Evolutionary conservation across 805 yeast species (phyloP), one percentile per base, ranked within the genome.

Genomic region (Starmerella bombi): DNA sequence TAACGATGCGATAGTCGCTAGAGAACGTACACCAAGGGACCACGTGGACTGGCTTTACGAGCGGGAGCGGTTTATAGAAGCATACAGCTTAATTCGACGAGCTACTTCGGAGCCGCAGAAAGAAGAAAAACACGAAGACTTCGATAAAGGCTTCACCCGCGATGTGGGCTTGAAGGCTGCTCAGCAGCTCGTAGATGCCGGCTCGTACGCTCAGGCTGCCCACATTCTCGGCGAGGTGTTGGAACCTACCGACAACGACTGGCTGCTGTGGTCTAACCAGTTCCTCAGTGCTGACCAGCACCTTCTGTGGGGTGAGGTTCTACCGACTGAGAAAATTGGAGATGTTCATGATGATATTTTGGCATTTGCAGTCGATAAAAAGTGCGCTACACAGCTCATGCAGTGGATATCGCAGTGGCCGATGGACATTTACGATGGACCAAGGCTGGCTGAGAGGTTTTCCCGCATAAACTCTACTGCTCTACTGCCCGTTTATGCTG

Each of bases 1-100:
- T 0, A 71, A 73, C 35, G 97, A 85, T 59, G 88, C 78, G 1
- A 79, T 88, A 1, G 63, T 75, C 14, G 84, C 85, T 0, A 71
- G 77, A 50, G 83, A 78, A 45, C 66, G 80, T n/a, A 75, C 74
- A 39, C 59, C 79, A 19, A 58, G 63, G 22, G 97, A 86, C 55
- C 72, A 78, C 43, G 69, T 77, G 34, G 63, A 73, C 3, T 88
- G 96, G 95, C 78, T 67, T 43, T 43, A 74, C 3, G 73, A 73
- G 1, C 70, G 64, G 29, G 67, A 67, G 2, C 59, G 64, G 39
- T 81, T 60, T 51, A 59, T 65, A 15, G 75, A 75, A 32, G 96
- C 96, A 0, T 88, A 94, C 32, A 25, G 30, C 3, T 27, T 19
- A 2, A 20, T 16, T n/a, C 31, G 31, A 9, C 20, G 29, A 2